Percentiles rank a stretch among this genome's conserved stretches.
These are phyloP conservation scores for Sonneratia caseolaris DNA, from an alignment of 345 rosid species.

Conservation along the genomic window DNA sequence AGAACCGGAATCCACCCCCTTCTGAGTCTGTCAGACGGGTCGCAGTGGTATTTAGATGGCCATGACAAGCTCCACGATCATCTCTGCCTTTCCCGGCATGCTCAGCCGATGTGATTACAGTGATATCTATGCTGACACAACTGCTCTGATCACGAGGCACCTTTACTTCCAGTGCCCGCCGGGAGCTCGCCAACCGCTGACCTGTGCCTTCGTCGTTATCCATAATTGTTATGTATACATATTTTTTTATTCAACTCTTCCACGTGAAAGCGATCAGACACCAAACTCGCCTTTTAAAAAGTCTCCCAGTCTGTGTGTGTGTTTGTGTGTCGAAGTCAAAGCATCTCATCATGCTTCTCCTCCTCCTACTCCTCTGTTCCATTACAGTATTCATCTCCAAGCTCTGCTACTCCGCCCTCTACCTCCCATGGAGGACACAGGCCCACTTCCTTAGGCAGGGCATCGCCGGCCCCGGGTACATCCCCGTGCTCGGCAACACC, in stretches of 20 bases:
- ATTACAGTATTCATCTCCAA: conserved; percentile 23
- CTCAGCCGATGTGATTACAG: too few species aligned
- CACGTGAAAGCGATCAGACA: background rate
- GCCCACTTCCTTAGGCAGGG: conserved; percentile 41
- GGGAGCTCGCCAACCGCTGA: too few species aligned
- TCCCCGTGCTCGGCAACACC: conserved; percentile 48
- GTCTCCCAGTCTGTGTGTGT: background rate
- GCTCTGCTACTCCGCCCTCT: conserved; percentile 26
- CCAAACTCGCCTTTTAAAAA: background rate
- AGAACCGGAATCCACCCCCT: too few species aligned
- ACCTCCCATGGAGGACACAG: conserved; percentile 51
- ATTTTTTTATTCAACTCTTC: background rate
- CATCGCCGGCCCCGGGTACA: conserved; percentile 52
- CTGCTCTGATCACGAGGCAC: too few species aligned
- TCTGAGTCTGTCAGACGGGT: too few species aligned
- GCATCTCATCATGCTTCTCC: conserved; percentile 12
- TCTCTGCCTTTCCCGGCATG: too few species aligned
- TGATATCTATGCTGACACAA: too few species aligned
- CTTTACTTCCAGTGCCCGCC: too few species aligned
- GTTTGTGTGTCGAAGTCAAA: background rate
- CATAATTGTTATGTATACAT: background rate
- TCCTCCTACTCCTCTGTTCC: conserved; percentile 9
- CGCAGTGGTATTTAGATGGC: too few species aligned
- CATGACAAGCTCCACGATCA: too few species aligned
- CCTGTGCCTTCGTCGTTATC: too few species aligned